Conservation (phyloP, 345 rosid species). For the Arabidopsis thaliana region DNA sequence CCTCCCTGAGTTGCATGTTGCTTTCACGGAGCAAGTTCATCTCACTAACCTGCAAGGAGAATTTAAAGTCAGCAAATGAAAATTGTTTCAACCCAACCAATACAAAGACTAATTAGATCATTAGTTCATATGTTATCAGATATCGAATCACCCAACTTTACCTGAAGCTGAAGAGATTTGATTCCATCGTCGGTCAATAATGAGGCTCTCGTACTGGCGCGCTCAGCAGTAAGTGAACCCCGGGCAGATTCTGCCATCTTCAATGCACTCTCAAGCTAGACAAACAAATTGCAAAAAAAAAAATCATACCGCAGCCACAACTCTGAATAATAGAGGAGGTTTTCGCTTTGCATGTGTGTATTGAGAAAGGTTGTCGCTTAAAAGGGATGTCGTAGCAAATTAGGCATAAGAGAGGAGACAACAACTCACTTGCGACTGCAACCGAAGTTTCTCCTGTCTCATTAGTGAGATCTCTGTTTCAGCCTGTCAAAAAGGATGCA, state of each 20-base stretch:
- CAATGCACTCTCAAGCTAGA: conserved; percentile 82
- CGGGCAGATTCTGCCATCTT: conserved; percentile 80
- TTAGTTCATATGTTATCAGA: conserved; percentile 14
- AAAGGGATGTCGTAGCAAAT: conserved; percentile 12
- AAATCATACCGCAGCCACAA: conserved; percentile 11
- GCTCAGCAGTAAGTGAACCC: conserved; percentile 74
- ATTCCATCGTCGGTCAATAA: conserved; percentile 88
- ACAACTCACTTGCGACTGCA: conserved; percentile 81
- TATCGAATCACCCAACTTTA: conserved; percentile 39
- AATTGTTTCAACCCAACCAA: conserved; percentile 9
- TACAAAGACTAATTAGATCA: conserved; percentile 6
- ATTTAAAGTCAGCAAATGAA: conserved; percentile 24
- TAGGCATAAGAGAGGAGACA: neutral
- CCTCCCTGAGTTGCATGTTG: conserved; percentile 94
- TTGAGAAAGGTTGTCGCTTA: conserved; percentile 13
- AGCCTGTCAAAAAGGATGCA: conserved; percentile 57
- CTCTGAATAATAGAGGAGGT: neutral
- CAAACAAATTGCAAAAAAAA: conserved; percentile 22
- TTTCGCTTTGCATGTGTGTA: conserved; percentile 13
- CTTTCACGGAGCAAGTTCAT: conserved; percentile 93
- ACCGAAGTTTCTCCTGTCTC: conserved; percentile 85
- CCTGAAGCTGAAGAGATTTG: conserved; percentile 90
- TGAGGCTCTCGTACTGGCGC: conserved; percentile 72
- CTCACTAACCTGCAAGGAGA: conserved; percentile 72
- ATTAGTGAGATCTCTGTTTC: conserved; percentile 92